phyloP scores from a whole-genome alignment of 768 basidiomycete species.

The Tephrocybe sp. region DNA sequence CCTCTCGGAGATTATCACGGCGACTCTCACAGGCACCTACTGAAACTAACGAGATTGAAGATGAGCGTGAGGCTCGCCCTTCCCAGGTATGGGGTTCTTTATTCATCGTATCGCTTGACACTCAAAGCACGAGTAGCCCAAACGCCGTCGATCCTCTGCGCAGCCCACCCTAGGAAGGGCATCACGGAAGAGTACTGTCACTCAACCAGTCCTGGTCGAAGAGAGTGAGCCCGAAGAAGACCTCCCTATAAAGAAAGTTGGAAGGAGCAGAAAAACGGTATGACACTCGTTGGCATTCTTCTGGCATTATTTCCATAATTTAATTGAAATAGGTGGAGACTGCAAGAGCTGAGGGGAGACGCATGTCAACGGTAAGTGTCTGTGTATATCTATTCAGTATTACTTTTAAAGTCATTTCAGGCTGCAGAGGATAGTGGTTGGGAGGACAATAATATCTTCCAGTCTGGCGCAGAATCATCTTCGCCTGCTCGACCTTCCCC shows the following conservation, averaged over 20 bases:
- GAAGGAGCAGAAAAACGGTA: slow-evolving; percentile 59
- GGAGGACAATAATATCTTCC: slow-evolving; percentile 90
- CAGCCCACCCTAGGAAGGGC: slow-evolving; percentile 63
- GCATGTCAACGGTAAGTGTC: slow-evolving; percentile 42
- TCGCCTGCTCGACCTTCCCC: slow-evolving; percentile 71
- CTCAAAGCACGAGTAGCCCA: slow-evolving; percentile 45
- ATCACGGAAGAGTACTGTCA: slow-evolving; percentile 30
- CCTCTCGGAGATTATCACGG: slow-evolving; percentile 55
- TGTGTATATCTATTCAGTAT: slow-evolving; percentile 7
- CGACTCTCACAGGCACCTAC: slow-evolving; percentile 58
- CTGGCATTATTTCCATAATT: slow-evolving; percentile 6
- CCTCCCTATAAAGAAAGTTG: slow-evolving; percentile 55
- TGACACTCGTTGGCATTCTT: slow-evolving; percentile 10
- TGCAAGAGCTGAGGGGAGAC: slow-evolving; percentile 50
- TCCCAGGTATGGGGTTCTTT: slow-evolving; percentile 49
- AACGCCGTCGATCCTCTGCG: slow-evolving; percentile 76
- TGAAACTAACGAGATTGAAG: slow-evolving; percentile 19
- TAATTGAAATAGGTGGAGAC: slow-evolving; percentile 37
- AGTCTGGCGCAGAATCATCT: slow-evolving; percentile 87
- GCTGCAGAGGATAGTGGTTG: slow-evolving; percentile 72
- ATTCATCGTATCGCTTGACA: slow-evolving; percentile 2
- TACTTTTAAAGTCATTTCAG: slow-evolving; percentile 7
- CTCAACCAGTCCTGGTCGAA: slow-evolving; percentile 51
- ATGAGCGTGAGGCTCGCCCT: slow-evolving; percentile 43
- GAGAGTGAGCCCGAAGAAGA: slow-evolving; percentile 79